Evolutionary conservation across 2,329 filamentous ascomycete species (phyloP).

Genomic region (Zymoseptoria ardabiliae): DNA sequence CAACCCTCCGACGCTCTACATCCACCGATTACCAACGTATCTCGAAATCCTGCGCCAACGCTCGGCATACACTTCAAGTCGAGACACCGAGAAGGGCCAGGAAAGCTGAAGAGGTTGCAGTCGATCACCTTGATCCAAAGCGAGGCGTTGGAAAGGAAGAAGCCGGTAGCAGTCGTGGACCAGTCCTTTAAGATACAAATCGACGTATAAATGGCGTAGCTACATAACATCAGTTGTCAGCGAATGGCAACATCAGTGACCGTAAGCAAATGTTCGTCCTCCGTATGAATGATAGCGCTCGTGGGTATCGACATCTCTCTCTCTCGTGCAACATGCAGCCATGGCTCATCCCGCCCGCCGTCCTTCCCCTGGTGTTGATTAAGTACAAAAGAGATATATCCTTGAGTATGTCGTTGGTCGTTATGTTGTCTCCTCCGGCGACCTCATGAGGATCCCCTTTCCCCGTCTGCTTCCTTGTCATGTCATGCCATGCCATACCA

Average conservation of each 20-base stretch:
- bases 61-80: not conserved
- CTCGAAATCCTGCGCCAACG: slow-evolving; percentile 3
- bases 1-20: not conserved
- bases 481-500: not conserved
- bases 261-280: not conserved
- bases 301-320: slow-evolving; percentile 2
- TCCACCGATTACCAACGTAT: slow-evolving; percentile 1
- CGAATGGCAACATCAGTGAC: not conserved
- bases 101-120: not conserved
- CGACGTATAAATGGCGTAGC: not conserved
- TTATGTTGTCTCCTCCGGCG: not conserved
- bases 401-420: not conserved
- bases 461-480: too few relatives aligned
- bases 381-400: not conserved
- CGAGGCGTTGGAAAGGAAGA: not conserved
- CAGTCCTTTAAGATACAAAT: slow-evolving; percentile 1
- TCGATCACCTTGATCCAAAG: not conserved
- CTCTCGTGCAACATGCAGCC: not conserved
- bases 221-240: not conserved
- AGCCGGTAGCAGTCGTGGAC: not conserved
- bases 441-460: too few relatives aligned
- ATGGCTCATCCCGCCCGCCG: not conserved
- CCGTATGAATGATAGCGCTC: not conserved
- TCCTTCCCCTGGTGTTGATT: not conserved
- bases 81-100: not conserved